Evolutionary conservation across 1,284 basidiomycete species (phyloP).

Genomic region (Wolfiporia cocos): DNA sequence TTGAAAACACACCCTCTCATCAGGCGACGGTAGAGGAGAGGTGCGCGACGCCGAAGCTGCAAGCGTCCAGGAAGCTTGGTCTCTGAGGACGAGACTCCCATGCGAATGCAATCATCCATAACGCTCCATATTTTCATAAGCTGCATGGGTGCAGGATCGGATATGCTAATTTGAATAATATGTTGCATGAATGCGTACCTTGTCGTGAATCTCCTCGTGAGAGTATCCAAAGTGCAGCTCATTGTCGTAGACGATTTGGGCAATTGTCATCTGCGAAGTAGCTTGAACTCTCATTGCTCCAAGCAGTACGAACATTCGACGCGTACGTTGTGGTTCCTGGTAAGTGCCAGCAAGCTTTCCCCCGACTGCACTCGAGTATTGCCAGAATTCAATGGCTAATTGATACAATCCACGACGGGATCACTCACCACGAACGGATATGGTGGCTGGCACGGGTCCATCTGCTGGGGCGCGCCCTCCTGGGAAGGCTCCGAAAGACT

Average conservation of each 20-base stretch:
- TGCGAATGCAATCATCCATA: slow-evolving; percentile 92
- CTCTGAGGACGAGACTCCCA: slow-evolving; percentile 79
- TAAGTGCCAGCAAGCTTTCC: slow-evolving; percentile 70
- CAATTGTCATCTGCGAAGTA: slow-evolving; percentile 73
- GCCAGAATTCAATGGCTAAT: background rate
- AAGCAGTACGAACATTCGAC: slow-evolving; percentile 1
- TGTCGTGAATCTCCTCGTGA: slow-evolving; percentile 71
- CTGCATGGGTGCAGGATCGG: no score
- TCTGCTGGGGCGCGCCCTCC: slow-evolving; percentile 17
- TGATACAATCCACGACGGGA: background rate
- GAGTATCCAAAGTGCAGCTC: slow-evolving; percentile 77
- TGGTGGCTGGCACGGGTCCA: slow-evolving; percentile 51
- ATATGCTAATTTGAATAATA: background rate
- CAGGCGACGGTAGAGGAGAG: slow-evolving; percentile 80
- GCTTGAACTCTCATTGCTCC: background rate
- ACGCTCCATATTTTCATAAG: slow-evolving; percentile 81
- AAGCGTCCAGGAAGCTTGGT: slow-evolving; percentile 81
- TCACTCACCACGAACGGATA: slow-evolving; percentile 61
- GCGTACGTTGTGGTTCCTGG: slow-evolving; percentile 78
- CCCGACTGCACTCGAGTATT: slow-evolving; percentile 55
- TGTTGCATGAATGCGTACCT: slow-evolving; percentile 34
- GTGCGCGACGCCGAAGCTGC: slow-evolving; percentile 74
- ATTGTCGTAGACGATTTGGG: slow-evolving; percentile 94
- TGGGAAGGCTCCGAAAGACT: slow-evolving; percentile 34
- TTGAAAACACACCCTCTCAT: slow-evolving; percentile 76